These are phyloP conservation scores for Pythium plurisporium DNA, from an alignment of 352 stramenopile species.

Conservation along the genomic window DNA sequence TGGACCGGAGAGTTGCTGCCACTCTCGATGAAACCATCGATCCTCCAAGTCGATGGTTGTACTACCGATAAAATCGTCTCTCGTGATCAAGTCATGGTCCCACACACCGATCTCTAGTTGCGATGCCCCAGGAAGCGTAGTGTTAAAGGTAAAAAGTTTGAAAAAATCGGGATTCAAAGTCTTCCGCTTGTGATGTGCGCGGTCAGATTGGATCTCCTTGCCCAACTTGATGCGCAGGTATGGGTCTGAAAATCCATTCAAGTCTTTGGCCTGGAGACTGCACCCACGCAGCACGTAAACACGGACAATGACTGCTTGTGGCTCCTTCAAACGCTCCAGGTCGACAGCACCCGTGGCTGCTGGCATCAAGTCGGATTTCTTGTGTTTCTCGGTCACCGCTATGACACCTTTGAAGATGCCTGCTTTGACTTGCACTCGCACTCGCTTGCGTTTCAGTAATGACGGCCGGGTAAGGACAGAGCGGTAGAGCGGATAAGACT, in stretches of 20 bases:
- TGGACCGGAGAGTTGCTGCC: conserved; percentile 53
- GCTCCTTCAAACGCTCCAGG: conserved; percentile 42
- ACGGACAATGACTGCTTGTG: conserved; percentile 53
- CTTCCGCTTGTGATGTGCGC: conserved; percentile 58
- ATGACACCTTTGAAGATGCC: conserved; percentile 84
- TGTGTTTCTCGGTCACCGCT: conserved; percentile 37
- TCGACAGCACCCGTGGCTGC: conserved; percentile 30
- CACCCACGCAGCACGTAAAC: conserved; percentile 70
- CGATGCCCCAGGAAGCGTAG: conserved; percentile 65
- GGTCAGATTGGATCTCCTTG: conserved; percentile 65
- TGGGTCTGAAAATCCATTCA: conserved; percentile 75
- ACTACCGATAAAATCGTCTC: conserved; percentile 86
- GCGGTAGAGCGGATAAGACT: conserved; percentile 69
- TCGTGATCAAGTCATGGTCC: conserved; percentile 64
- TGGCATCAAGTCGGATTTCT: conserved; percentile 15
- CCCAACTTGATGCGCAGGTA: conserved; percentile 75
- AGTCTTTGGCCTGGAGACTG: conserved; percentile 77
- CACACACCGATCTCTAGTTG: conserved; percentile 78
- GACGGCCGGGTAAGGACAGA: conserved; percentile 54
- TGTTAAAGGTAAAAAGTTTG: conserved; percentile 55
- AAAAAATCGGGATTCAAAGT: conserved; percentile 83
- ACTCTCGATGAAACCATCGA: conserved; percentile 88
- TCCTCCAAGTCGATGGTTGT: conserved; percentile 93
- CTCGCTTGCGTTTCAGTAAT: conserved; percentile 44
- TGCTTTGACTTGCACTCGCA: conserved; percentile 52